Percentiles rank a stretch among this genome's conserved stretches.
Conservation (phyloP, 1,139 yeast genomes). For the Magnusiomyces ingens region DNA sequence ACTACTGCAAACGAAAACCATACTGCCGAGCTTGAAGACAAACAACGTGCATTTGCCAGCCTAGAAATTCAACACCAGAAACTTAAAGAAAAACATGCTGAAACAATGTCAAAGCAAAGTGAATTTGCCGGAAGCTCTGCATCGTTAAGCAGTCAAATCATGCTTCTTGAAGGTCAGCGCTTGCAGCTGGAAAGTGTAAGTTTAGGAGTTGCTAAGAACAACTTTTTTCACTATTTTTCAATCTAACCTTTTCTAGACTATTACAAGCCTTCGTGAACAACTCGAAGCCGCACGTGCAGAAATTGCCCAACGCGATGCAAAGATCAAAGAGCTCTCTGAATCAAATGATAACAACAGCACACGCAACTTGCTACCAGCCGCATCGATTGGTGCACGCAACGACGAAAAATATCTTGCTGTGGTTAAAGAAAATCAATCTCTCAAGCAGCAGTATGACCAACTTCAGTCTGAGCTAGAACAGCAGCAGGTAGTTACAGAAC, state of each 20-base stretch:
- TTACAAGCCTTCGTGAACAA: constrained; percentile 12
- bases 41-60: constrained; percentile 8
- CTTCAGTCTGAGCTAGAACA: constrained; percentile 26
- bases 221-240: background rate
- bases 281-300: constrained; percentile 1
- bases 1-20: constrained; percentile 1
- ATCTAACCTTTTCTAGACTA: constrained; percentile 3
- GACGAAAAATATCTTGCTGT: constrained; percentile 1
- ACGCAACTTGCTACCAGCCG: background rate
- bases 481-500: constrained; percentile 35
- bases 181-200: constrained; percentile 18
- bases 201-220: background rate
- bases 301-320: background rate
- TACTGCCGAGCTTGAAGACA: constrained; percentile 15
- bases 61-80: constrained; percentile 14
- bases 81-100: constrained; percentile 18
- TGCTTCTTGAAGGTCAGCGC: constrained; percentile 18
- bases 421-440: background rate
- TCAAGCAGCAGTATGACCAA: background rate
- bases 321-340: background rate
- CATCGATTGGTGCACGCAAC: constrained; percentile 4
- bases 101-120: constrained; percentile 18
- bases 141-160: constrained; percentile 18
- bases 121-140: constrained; percentile 22
- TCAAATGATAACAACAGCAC: background rate